Conservation (phyloP, 2,329 filamentous ascomycete species). For the Alternaria brassicicola region DNA sequence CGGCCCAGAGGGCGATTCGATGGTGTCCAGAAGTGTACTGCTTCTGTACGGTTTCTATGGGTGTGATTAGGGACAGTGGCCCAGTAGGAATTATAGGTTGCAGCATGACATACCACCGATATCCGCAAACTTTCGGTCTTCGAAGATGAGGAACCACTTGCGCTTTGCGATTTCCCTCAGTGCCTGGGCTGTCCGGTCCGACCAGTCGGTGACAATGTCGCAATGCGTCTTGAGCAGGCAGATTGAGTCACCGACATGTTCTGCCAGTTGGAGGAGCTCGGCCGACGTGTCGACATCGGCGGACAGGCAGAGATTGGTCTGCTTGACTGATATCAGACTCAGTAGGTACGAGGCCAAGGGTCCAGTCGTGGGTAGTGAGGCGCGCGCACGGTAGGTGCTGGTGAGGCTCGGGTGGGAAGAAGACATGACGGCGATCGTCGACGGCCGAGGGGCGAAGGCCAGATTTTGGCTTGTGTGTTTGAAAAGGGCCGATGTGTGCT, state of each 20-base stretch:
- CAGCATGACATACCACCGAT: conserved; percentile 56
- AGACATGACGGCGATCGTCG: conserved; percentile 35
- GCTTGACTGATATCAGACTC: conserved; percentile 57
- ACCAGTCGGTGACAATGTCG: conserved; percentile 67
- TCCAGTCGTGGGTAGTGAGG: conserved; percentile 50
- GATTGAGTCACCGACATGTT: conserved; percentile 65
- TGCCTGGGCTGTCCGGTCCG: conserved; percentile 58
- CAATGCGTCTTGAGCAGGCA: conserved; percentile 67
- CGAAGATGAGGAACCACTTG: conserved; percentile 60
- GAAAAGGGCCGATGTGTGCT: neutral
- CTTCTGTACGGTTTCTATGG: conserved; percentile 59
- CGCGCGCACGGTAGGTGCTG: conserved; percentile 54
- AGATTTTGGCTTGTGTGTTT: neutral
- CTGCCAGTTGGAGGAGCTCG: conserved; percentile 61
- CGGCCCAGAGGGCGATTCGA: conserved; percentile 59
- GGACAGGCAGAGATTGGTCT: conserved; percentile 61
- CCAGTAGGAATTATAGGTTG: neutral
- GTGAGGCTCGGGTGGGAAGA: conserved; percentile 41
- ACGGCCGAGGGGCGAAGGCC: neutral
- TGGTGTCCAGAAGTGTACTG: conserved; percentile 60
- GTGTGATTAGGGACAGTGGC: conserved; percentile 11
- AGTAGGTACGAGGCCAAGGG: conserved; percentile 57
- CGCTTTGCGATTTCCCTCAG: conserved; percentile 56
- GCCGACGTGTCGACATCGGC: conserved; percentile 63
- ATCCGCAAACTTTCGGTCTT: conserved; percentile 63